phyloP scores from a whole-genome alignment of 2,329 filamentous ascomycete species.

The Aspergillus sp. region DNA sequence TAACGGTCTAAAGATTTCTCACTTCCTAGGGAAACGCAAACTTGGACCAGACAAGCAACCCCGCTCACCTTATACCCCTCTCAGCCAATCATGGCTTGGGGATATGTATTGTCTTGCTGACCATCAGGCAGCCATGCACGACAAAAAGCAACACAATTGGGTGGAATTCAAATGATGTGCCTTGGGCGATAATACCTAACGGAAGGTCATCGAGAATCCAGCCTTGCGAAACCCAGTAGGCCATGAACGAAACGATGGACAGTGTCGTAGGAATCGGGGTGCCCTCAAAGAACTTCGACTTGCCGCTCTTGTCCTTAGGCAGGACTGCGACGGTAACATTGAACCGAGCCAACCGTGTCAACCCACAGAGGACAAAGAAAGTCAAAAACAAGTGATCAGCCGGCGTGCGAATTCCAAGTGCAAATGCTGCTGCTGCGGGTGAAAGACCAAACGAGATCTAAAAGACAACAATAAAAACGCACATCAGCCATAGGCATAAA shows the following conservation, averaged over 20 bases:
- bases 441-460: conserved; percentile 94
- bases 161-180: conserved; percentile 70
- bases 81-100: conserved; percentile 59
- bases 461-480: background rate
- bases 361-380: conserved; percentile 89
- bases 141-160: conserved; percentile 74
- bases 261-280: conserved; percentile 91
- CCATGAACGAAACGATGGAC: conserved; percentile 73
- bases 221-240: conserved; percentile 74
- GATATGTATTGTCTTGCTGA: conserved; percentile 88
- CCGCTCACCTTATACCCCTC: background rate
- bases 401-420: conserved; percentile 75
- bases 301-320: conserved; percentile 84
- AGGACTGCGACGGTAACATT: conserved; percentile 88
- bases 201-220: conserved; percentile 77
- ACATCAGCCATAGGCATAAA: conserved; percentile 4
- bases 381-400: conserved; percentile 71
- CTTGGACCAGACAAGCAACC: conserved; percentile 5
- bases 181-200: conserved; percentile 59
- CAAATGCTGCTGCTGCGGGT: conserved; percentile 78
- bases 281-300: conserved; percentile 93
- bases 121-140: conserved; percentile 87
- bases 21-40: conserved; percentile 7
- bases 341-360: conserved; percentile 90
- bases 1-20: background rate